Evolutionary conservation across 306 rosid species (phyloP).

Genomic region (Bauhinia variegata): DNA sequence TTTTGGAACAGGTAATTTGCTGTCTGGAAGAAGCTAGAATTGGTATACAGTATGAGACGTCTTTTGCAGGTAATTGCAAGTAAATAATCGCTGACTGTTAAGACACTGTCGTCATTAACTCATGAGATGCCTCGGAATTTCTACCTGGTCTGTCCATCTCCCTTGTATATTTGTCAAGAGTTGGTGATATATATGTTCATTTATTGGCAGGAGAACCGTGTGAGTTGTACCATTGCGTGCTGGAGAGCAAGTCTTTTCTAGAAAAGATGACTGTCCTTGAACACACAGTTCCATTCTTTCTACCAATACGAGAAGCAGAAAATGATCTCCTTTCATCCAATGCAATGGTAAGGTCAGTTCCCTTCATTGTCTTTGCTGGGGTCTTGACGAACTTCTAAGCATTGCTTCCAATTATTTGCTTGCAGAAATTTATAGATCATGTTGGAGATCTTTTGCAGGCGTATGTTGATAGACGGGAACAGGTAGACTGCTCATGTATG

Average conservation of each 20-base stretch:
- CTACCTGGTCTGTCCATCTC: neutral
- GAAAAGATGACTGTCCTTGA: slow-evolving; percentile 92
- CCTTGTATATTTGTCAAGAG: slow-evolving; percentile 27
- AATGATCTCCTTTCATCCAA: slow-evolving; percentile 84
- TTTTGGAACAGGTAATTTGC: slow-evolving; percentile 73
- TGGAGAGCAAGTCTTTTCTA: slow-evolving; percentile 95
- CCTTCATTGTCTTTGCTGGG: slow-evolving; percentile 38
- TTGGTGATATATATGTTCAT: slow-evolving; percentile 22
- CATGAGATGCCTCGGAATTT: slow-evolving; percentile 28
- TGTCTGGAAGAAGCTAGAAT: slow-evolving; percentile 94
- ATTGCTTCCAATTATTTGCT: slow-evolving; percentile 32
- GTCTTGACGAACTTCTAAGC: slow-evolving; percentile 34
- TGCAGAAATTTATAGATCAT: slow-evolving; percentile 91
- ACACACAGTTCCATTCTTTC: slow-evolving; percentile 89
- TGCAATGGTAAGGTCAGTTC: slow-evolving; percentile 75
- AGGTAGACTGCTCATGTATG: slow-evolving; percentile 62
- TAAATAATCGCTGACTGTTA: slow-evolving; percentile 21
- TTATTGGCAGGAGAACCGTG: slow-evolving; percentile 75
- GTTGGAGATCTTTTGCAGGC: slow-evolving; percentile 94
- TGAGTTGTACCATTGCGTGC: slow-evolving; percentile 87
- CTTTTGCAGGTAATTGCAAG: slow-evolving; percentile 78
- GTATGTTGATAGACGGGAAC: slow-evolving; percentile 96
- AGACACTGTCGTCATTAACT: slow-evolving; percentile 11
- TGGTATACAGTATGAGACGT: slow-evolving; percentile 85
- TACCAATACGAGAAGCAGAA: slow-evolving; percentile 86